These are phyloP conservation scores for Alternaria viburni DNA, from an alignment of 2,329 filamentous ascomycete genomes.

Conservation along the genomic window DNA sequence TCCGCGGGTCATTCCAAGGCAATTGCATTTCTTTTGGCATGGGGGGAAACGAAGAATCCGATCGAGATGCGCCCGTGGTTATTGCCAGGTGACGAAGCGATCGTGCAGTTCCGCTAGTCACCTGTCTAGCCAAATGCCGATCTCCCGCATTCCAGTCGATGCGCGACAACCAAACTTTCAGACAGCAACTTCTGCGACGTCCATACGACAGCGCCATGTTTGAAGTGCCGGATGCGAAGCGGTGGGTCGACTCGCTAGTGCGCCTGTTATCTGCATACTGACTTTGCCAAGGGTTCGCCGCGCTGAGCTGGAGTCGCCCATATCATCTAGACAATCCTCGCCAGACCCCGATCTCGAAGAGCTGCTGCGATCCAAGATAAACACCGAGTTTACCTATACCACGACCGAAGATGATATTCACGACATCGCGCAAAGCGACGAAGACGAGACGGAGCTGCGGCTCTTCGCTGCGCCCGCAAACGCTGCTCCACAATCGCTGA, in stretches of 20 bases:
- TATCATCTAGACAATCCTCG: constrained; percentile 41
- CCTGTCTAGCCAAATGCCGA: constrained; percentile 3
- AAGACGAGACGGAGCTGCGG: constrained; percentile 43
- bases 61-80: neutral
- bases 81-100: constrained; percentile 4
- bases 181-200: neutral
- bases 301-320: constrained; percentile 43
- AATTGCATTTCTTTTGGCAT: neutral
- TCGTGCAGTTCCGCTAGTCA: neutral
- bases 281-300: constrained; percentile 38
- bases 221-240: constrained; percentile 30
- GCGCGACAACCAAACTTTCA: neutral
- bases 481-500: constrained; percentile 29
- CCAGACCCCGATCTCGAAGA: constrained; percentile 42
- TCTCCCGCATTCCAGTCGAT: constrained; percentile 1
- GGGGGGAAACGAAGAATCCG: neutral
- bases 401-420: constrained; percentile 7
- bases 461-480: constrained; percentile 41
- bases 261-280: constrained; percentile 11
- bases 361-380: constrained; percentile 35
- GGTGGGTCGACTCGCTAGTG: constrained; percentile 17
- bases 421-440: constrained; percentile 18
- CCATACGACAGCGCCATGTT: constrained; percentile 24
- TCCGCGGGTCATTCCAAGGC: constrained; percentile 1
- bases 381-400: constrained; percentile 34